A percentile compares a stretch with the other conserved stretches of the same genome.
These are phyloP conservation scores for Ceratobasidium sp. DNA, from an alignment of 1,284 basidiomycete species.

Conservation along the genomic window DNA sequence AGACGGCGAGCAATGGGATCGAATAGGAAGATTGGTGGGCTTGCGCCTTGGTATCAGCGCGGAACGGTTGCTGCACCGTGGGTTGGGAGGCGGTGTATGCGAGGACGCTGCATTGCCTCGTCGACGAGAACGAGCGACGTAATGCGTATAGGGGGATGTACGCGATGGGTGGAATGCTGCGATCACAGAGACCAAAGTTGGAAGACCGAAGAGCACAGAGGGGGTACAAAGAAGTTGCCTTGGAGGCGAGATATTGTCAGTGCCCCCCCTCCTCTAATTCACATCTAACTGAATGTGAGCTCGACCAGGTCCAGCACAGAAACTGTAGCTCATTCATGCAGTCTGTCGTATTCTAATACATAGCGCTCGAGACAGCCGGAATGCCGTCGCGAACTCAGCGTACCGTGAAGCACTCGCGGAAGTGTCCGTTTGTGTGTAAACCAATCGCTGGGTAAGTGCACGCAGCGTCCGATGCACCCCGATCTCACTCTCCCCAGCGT, in stretches of 20 bases:
- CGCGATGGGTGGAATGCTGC: too few relatives aligned
- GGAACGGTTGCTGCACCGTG: too few relatives aligned
- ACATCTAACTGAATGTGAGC: too few relatives aligned
- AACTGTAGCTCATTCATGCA: neutral
- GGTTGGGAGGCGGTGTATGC: neutral
- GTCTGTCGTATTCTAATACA: neutral
- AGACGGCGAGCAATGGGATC: neutral
- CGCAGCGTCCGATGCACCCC: neutral
- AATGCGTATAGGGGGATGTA: too few relatives aligned
- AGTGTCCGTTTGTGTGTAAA: neutral
- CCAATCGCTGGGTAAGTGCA: neutral
- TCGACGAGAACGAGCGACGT: too few relatives aligned
- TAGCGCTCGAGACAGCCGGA: too few relatives aligned
- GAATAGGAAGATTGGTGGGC: neutral
- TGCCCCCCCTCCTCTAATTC: too few relatives aligned
- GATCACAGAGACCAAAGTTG: too few relatives aligned
- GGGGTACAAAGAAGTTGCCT: too few relatives aligned
- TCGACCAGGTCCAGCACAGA: too few relatives aligned
- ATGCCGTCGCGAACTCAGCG: neutral
- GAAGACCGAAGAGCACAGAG: too few relatives aligned
- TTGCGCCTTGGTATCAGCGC: neutral
- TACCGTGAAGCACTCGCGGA: neutral
- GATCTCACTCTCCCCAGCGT: constrained; percentile 1
- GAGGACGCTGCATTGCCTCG: neutral
- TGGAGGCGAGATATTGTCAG: too few relatives aligned